Evolutionary conservation across 768 basidiomycete species (phyloP).

Genomic region (Trametes gibbosa): DNA sequence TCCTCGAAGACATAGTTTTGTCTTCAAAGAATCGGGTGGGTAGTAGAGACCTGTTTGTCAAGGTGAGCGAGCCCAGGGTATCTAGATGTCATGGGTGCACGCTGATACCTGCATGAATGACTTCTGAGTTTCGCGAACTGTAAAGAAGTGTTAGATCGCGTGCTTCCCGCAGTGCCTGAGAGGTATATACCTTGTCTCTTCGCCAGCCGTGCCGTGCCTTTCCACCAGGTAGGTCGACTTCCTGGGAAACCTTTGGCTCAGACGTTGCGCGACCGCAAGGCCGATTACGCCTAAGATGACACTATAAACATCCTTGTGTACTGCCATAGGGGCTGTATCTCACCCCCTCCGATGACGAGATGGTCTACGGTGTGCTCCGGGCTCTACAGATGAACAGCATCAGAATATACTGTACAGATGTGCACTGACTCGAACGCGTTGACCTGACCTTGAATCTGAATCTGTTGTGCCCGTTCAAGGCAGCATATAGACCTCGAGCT

Average conservation of each 20-base stretch:
- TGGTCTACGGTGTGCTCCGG: conserved; percentile 79
- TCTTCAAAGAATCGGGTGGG: conserved; percentile 80
- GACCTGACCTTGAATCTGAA: conserved; percentile 59
- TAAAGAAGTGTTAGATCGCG: not conserved
- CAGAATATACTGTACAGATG: not conserved
- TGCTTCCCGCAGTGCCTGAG: not conserved
- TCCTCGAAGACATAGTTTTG: conserved; percentile 81
- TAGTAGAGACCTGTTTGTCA: conserved; percentile 70
- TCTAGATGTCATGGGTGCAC: not conserved
- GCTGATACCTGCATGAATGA: conserved; percentile 80
- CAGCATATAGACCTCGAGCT: conserved; percentile 52
- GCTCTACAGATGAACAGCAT: conserved; percentile 33
- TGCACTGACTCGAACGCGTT: too few species aligned
- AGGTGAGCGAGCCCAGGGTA: not conserved
- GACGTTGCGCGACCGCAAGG: conserved; percentile 76
- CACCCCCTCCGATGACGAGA: conserved; percentile 86
- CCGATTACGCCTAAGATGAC: conserved; percentile 69
- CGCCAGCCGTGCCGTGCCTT: conserved; percentile 67
- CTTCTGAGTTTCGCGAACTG: conserved; percentile 92
- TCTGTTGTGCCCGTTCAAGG: conserved; percentile 58
- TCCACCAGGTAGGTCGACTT: conserved; percentile 83
- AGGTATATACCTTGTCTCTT: conserved; percentile 73
- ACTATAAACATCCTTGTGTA: not conserved
- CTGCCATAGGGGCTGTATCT: not conserved
- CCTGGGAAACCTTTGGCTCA: conserved; percentile 59